Base-by-base conservation (phyloP, 2,329 filamentous ascomycete species). In the Fusarium fujikuroi region DNA sequence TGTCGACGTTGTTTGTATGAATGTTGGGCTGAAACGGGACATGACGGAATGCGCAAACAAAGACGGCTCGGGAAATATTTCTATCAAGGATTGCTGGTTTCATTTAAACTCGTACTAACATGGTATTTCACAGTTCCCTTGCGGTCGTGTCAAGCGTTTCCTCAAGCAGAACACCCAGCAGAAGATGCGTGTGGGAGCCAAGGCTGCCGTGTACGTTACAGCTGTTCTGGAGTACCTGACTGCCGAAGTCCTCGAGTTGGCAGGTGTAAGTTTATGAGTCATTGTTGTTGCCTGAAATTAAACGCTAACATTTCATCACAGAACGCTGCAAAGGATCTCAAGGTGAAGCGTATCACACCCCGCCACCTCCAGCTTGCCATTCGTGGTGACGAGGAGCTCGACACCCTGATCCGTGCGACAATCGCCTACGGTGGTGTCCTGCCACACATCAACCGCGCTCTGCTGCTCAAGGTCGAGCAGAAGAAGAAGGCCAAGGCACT, bases 81-180 rank as follows among this genome's bases (percentile, higher is more conserved):
- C 49, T 70, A 69, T 61, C 61, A 53, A 63, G 64, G 64, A 47
- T 50, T 62, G 14, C 39, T 61, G 28, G 6, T 46, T 50, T 37
- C 42, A 36, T 53, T 36, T 14, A n/a, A 32, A 36, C 40, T 42
- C 14, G 59, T 58, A 68, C 80, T 81, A 61, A 81, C 68, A 36
- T 49, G 49, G 40, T 21, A 52, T 62, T 62, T 68, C 75, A 67
- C 82, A 99, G 96, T 99, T 99, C 84, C 96, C 96, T 71, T 99
- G 96, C 84, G 96, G 96, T 86, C 96, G 96, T 92, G 96, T 99
- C 85, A 99, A 99, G 93, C 95, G 96, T 87, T 98, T 98, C 88
- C 89, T 99, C 83, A 98, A 98, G 91, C 95, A 94, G 85, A 98
- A 98, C 87, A 98, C 96, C 56, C 96, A 98, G 83, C 97, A 98